phyloP scores from a whole-genome alignment of 345 rosid genomes.

The Arabidopsis arenosa region DNA sequence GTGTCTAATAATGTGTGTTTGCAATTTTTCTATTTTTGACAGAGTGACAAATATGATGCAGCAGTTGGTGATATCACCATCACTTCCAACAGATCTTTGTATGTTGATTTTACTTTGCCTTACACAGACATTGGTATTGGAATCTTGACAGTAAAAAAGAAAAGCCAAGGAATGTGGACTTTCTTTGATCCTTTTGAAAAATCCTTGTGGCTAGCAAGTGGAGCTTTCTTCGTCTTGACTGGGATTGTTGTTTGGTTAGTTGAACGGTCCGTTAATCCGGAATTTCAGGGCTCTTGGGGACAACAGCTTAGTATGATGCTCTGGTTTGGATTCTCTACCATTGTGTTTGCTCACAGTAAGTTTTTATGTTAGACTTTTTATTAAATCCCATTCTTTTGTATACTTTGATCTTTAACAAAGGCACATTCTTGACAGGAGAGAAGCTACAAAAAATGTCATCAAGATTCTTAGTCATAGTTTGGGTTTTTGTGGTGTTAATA shows the following conservation, averaged over 20 bases:
- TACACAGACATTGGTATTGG: slow-evolving; percentile 43
- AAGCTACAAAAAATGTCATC: slow-evolving; percentile 40
- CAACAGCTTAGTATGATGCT: slow-evolving; percentile 43
- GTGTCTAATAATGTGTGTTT: slow-evolving; percentile 20
- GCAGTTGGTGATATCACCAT: slow-evolving; percentile 46
- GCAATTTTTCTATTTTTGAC: not conserved
- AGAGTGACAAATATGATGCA: slow-evolving; percentile 42
- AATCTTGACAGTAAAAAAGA: slow-evolving; percentile 26
- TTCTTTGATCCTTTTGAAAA: slow-evolving; percentile 42
- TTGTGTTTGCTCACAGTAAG: slow-evolving; percentile 47
- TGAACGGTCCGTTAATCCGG: slow-evolving; percentile 36
- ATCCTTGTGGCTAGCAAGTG: slow-evolving; percentile 41
- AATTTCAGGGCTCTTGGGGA: slow-evolving; percentile 42
- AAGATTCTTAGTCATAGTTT: slow-evolving; percentile 35
- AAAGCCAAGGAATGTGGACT: slow-evolving; percentile 30
- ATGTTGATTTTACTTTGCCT: slow-evolving; percentile 40
- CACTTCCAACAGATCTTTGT: slow-evolving; percentile 36
- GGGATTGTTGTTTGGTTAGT: slow-evolving; percentile 42
- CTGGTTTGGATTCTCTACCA: slow-evolving; percentile 46
- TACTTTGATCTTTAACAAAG: not conserved
- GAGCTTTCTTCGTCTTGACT: slow-evolving; percentile 39
- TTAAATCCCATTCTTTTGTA: not conserved
- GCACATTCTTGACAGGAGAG: slow-evolving; percentile 34
- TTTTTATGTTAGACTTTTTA: not conserved
- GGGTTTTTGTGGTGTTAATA: slow-evolving; percentile 38